Base-by-base conservation (phyloP, 108 stramenopile genomes). In the Mayamaea pseudoterrestris region DNA sequence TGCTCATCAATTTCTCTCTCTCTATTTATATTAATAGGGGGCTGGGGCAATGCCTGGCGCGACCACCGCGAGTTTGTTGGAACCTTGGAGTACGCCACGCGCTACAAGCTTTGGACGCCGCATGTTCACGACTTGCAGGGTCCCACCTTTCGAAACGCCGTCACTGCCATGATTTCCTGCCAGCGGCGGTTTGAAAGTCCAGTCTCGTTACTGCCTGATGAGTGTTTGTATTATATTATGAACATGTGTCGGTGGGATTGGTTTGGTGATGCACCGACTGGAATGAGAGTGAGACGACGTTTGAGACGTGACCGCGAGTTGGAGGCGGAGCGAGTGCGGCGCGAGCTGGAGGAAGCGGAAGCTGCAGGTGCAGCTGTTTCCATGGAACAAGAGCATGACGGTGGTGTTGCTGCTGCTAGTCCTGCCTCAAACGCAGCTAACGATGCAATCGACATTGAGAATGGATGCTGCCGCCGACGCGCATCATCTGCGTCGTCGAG, bases 241-340 rank as follows among this genome's bases (percentile, higher is more conserved):
- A 91, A 91, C 62, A 86, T 91, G 84, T 79, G 78, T 51, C 65
- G 69, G 4, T 91, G 80, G 83, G 83, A 86, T 46, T 91, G 89
- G 89, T 68, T 80, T 41, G 57, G 71, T 31, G 89, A 90, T 52
- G 61, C 53, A 4, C 30, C 46, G 12, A 35, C 43, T 3, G 60
- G 54, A 5, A 73, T 90, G 69, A 54, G 50, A 25, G 36, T 44
- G 42, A 23, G 51, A 23, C 54, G 60, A 36, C 60, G 57, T 29
- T 45, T 40, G 8, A 62, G 65, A 55, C 63, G 55, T 58, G 36
- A 35, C 3, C 41, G 41, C 8, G 14, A 45, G n/a, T 12, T 52
- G 51, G 41, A 55, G 58, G 30, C 42, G 30, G 54, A 61, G 18
- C 4, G n/a, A 3, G 11, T 25, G 37, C 47, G 61, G 27, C 66